Conservation (phyloP, 495 filamentous ascomycete species). For the Aspergillus haitiensis region DNA sequence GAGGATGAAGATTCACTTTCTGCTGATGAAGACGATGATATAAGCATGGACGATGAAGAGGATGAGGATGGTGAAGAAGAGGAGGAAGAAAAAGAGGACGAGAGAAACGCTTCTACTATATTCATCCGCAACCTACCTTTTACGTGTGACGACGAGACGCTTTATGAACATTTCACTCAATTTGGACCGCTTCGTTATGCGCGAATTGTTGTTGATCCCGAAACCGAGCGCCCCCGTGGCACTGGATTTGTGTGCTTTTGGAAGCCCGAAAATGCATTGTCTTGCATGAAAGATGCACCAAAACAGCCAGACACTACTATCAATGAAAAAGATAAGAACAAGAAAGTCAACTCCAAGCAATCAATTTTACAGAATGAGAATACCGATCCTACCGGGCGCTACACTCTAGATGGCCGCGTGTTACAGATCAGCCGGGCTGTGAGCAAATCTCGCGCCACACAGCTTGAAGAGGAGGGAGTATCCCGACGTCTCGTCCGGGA, state of each 20-base stretch:
- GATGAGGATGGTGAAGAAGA: slow-evolving; percentile 51
- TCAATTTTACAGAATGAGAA: slow-evolving; percentile 83
- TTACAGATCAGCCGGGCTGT: slow-evolving; percentile 84
- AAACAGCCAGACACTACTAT: slow-evolving; percentile 43
- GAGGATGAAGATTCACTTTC: slow-evolving; percentile 18
- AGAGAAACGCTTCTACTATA: slow-evolving; percentile 68
- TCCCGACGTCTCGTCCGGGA: slow-evolving; percentile 66
- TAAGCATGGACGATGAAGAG: slow-evolving; percentile 39
- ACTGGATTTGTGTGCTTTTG: slow-evolving; percentile 96
- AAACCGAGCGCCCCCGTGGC: slow-evolving; percentile 81
- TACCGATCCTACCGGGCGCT: slow-evolving; percentile 72
- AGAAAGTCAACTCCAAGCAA: slow-evolving; percentile 53
- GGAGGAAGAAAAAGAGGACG: slow-evolving; percentile 50
- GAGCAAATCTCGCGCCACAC: slow-evolving; percentile 69
- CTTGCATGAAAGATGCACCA: slow-evolving; percentile 74
- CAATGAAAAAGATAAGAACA: slow-evolving; percentile 40
- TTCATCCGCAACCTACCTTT: slow-evolving; percentile 97
- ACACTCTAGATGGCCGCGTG: slow-evolving; percentile 85
- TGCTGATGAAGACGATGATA: slow-evolving; percentile 20
- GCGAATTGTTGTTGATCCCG: slow-evolving; percentile 79
- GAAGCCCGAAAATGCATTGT: slow-evolving; percentile 65
- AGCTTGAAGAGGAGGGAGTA: slow-evolving; percentile 67
- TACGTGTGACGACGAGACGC: slow-evolving; percentile 70
- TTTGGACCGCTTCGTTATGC: slow-evolving; percentile 89
- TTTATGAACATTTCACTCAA: slow-evolving; percentile 77